Conservation (phyloP, 495 filamentous ascomycete species). For the Pyronema omphalodes region DNA sequence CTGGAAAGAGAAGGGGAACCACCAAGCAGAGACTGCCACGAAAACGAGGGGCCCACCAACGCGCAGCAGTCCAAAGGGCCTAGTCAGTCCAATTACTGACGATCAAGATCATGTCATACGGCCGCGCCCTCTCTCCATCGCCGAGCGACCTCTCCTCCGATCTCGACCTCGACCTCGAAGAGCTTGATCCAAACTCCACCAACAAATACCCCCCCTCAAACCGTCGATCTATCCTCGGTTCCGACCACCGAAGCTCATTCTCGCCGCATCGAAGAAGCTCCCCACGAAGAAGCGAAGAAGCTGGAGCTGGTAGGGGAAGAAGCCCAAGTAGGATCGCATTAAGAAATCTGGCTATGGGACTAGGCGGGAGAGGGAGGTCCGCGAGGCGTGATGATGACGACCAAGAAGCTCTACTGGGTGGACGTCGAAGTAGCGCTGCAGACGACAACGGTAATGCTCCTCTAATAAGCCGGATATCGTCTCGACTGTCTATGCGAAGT, state of each 20-base stretch:
- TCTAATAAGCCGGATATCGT: constrained; percentile 15
- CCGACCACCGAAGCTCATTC: constrained; percentile 8
- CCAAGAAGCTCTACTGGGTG: constrained; percentile 16
- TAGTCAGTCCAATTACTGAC: no score
- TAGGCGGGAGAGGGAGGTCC: constrained; percentile 9
- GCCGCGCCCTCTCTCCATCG: constrained; percentile 16
- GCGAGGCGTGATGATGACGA: constrained; percentile 11
- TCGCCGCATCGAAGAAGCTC: constrained; percentile 2
- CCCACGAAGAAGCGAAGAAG: constrained; percentile 1
- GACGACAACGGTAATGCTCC: constrained; percentile 3
- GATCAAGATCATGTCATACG: constrained; percentile 5
- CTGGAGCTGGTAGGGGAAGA: not conserved
- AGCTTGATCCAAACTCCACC: constrained; percentile 14
- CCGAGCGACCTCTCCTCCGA: constrained; percentile 19
- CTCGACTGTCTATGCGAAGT: constrained; percentile 13
- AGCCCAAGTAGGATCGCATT: constrained; percentile 12
- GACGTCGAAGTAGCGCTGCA: not conserved
- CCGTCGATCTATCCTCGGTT: constrained; percentile 12
- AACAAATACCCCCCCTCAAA: not conserved
- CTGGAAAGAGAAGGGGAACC: no score
- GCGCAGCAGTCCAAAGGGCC: no score
- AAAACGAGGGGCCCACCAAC: no score
- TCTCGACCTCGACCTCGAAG: constrained; percentile 21
- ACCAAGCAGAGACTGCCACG: no score
- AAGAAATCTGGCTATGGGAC: constrained; percentile 17